Evolutionary conservation across 176 grass and related monocot genomes (phyloP).

Genomic region (Eragrostis curvula): DNA sequence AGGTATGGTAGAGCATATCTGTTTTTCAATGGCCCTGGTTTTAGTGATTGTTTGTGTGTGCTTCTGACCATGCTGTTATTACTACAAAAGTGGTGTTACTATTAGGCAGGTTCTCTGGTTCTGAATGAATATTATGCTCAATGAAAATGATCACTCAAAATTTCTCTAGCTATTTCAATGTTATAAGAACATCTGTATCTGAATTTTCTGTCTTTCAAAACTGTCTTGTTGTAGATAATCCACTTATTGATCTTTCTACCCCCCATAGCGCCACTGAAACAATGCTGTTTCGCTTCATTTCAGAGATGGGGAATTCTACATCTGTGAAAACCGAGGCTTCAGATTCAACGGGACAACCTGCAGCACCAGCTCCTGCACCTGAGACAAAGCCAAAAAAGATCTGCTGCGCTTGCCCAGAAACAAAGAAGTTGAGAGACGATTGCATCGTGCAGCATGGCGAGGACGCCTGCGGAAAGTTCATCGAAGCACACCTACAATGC

Average conservation of each 20-base stretch:
- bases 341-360: conserved; percentile 8
- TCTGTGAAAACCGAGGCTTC: conserved; percentile 8
- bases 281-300: neutral
- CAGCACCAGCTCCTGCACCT: conserved; percentile 22
- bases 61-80: neutral
- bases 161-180: neutral
- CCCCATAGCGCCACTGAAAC: neutral
- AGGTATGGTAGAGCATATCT: neutral
- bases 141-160: neutral
- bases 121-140: neutral
- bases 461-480: conserved; percentile 75
- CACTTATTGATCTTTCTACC: neutral
- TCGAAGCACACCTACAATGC: conserved; percentile 70
- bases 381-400: conserved; percentile 84
- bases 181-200: neutral
- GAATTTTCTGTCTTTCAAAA: neutral
- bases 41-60: neutral
- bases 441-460: conserved; percentile 84
- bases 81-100: neutral
- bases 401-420: conserved; percentile 78
- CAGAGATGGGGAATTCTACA: conserved; percentile 52
- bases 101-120: neutral
- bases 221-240: neutral
- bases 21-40: neutral
- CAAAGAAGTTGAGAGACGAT: conserved; percentile 70